Percentiles rank a stretch among this genome's conserved stretches.
Conservation (phyloP, 345 rosid species). For the Ricinus communis region DNA sequence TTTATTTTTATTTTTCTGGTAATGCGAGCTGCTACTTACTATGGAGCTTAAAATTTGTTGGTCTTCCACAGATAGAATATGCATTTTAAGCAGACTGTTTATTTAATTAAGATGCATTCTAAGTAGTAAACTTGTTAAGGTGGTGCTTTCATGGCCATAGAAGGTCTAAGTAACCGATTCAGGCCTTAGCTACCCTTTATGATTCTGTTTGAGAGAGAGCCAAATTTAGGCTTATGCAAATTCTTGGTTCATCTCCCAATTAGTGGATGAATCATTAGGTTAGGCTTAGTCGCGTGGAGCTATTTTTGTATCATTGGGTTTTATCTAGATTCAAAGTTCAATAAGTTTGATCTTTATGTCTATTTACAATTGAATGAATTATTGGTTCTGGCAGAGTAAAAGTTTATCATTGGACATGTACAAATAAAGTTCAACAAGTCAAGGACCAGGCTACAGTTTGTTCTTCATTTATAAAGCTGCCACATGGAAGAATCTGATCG, state of each 20-base stretch:
- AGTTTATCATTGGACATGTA: no score
- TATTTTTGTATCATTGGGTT: not conserved
- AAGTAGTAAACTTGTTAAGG: not conserved
- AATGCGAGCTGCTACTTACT: no score
- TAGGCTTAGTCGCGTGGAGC: not conserved
- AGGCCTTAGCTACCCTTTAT: no score
- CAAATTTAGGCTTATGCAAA: not conserved
- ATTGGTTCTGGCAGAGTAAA: not conserved
- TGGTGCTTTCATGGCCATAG: not conserved
- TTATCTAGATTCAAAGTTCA: not conserved
- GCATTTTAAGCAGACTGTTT: not conserved
- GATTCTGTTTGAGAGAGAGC: not conserved
- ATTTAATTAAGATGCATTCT: not conserved
- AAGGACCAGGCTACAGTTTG: constrained; percentile 2
- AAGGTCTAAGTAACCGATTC: not conserved
- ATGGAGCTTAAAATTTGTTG: no score
- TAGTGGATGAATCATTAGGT: not conserved
- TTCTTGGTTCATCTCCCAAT: not conserved
- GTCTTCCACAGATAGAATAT: not conserved
- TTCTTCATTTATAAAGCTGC: not conserved
- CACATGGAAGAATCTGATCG: not conserved
- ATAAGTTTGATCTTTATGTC: not conserved
- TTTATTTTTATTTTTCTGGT: no score
- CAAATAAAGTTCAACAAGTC: not conserved
- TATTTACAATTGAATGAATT: not conserved